Evolutionary conservation across 2,329 filamentous ascomycete species (phyloP).

Genomic region (Trichoderma sp.): DNA sequence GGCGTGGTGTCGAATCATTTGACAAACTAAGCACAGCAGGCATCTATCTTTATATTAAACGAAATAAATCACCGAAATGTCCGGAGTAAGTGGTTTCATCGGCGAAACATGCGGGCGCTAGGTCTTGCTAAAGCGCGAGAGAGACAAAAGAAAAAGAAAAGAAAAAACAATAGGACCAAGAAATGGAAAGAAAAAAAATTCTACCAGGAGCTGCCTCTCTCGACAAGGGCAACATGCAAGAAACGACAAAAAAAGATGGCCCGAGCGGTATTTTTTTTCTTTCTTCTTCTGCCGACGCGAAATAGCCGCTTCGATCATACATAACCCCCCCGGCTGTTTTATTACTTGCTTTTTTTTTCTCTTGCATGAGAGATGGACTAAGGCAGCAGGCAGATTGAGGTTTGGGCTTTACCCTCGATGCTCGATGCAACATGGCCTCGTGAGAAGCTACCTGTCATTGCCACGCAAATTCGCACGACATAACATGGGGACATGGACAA

Average conservation of each 20-base stretch:
- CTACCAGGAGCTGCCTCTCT: constrained; percentile 1
- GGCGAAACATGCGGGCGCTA: neutral
- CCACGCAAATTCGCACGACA: neutral
- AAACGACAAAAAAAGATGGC: neutral
- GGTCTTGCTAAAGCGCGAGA: neutral
- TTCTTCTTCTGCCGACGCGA: neutral
- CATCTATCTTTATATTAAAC: neutral
- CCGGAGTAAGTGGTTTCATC: neutral
- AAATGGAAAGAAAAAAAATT: neutral
- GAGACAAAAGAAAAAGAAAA: too few relatives aligned
- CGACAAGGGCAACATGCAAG: constrained; percentile 5
- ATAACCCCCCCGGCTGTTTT: neutral
- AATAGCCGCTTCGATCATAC: neutral
- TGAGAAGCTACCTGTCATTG: neutral
- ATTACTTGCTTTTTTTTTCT: neutral
- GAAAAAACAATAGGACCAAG: neutral
- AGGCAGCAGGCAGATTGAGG: neutral
- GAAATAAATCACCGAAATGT: neutral
- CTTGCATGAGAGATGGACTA: neutral
- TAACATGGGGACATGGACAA: neutral
- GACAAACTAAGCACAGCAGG: neutral
- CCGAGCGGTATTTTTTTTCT: neutral
- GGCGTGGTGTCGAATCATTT: neutral
- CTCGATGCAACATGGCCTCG: constrained; percentile 7
- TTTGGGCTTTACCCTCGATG: neutral